Percentiles rank a stretch among this genome's conserved stretches.
Evolutionary conservation across 805 yeast species (phyloP).

Genomic region (Starmerella bombicola): DNA sequence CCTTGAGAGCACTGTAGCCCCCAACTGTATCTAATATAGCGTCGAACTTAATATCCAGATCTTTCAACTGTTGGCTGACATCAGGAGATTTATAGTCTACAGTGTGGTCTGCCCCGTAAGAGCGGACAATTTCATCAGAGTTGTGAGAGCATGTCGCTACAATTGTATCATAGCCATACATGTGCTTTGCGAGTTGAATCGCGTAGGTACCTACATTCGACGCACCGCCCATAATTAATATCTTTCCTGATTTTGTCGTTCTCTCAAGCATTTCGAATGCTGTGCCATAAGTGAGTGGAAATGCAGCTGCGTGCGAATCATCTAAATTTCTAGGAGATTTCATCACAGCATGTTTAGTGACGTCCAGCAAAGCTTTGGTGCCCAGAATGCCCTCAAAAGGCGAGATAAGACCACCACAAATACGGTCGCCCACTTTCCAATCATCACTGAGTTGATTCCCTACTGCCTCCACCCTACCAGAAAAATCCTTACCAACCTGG

Average conservation of each 20-base stretch:
- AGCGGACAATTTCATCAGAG: slow-evolving; percentile 35
- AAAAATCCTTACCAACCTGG: slow-evolving; percentile 51
- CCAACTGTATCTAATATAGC: slow-evolving; percentile 57
- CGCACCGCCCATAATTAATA: slow-evolving; percentile 58
- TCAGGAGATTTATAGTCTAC: slow-evolving; percentile 23
- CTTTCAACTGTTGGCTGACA: slow-evolving; percentile 3
- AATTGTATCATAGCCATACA: slow-evolving; percentile 37
- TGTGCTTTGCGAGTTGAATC: slow-evolving; percentile 44
- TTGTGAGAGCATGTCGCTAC: slow-evolving; percentile 45
- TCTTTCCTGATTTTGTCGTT: slow-evolving; percentile 4
- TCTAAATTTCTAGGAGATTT: slow-evolving; percentile 39
- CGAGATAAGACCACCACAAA: slow-evolving; percentile 42
- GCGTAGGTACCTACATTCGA: slow-evolving; percentile 52
- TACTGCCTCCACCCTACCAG: slow-evolving; percentile 46
- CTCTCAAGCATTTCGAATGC: slow-evolving; percentile 36
- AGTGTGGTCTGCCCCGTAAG: slow-evolving; percentile 44
- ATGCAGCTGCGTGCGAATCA: slow-evolving; percentile 49
- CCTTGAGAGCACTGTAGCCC: slow-evolving; percentile 37
- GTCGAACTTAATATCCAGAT: slow-evolving; percentile 34
- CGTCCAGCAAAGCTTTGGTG: slow-evolving; percentile 44
- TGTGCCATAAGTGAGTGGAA: slow-evolving; percentile 53
- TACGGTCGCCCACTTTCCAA: slow-evolving; percentile 47
- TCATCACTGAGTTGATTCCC: slow-evolving; percentile 35
- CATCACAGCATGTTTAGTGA: slow-evolving; percentile 38
- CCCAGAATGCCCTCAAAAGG: slow-evolving; percentile 30